Percentiles rank a stretch among this genome's conserved stretches.
Conservation (phyloP, 1,284 basidiomycete genomes). For the Meripilus lineatus region DNA sequence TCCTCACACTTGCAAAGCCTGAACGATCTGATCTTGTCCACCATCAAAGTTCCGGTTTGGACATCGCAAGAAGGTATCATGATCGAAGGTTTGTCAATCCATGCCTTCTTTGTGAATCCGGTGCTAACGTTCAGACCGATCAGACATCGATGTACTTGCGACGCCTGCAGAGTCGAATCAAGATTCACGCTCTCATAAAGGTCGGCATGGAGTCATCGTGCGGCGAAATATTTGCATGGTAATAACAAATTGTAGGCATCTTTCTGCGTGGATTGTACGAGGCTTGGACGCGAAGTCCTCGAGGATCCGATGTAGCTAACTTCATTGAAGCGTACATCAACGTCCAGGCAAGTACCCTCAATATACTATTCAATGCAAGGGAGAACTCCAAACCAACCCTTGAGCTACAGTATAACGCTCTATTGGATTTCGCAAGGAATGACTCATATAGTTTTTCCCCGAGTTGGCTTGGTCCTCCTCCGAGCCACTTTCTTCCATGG, state of each 20-base stretch:
- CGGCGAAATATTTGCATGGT: neutral
- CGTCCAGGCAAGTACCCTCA: no score
- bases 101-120: neutral
- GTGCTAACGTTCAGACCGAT: neutral
- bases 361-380: neutral
- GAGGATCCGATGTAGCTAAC: neutral
- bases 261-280: conserved; percentile 7
- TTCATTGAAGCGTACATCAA: conserved; percentile 4
- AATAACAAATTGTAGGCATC: conserved; percentile 2
- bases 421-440: conserved; percentile 4
- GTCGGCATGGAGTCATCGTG: neutral
- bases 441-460: conserved; percentile 8
- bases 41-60: neutral
- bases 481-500: neutral
- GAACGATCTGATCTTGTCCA: neutral
- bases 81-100: neutral
- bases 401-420: conserved; percentile 8
- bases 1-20: no score
- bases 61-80: neutral
- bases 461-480: conserved; percentile 8
- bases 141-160: neutral
- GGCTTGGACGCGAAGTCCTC: conserved; percentile 5
- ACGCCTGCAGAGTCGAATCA: neutral
- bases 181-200: neutral
- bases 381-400: neutral